Evolutionary conservation across 2,329 filamentous ascomycete species (phyloP).

Genomic region (Aspergillus persii): DNA sequence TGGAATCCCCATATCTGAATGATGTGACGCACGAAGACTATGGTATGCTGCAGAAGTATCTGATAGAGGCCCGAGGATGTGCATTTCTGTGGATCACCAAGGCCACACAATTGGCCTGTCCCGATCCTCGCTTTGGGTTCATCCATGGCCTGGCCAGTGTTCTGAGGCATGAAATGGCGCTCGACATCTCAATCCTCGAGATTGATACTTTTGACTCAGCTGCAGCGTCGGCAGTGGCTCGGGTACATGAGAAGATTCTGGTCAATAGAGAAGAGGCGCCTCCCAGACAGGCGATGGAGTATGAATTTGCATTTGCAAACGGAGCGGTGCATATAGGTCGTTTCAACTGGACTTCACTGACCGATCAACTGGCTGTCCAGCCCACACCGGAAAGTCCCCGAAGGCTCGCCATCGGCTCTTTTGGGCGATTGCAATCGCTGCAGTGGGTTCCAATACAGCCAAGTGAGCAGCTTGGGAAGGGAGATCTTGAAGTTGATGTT

Average conservation of each 20-base stretch:
- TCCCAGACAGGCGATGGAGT: background rate
- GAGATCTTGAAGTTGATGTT: conserved; percentile 32
- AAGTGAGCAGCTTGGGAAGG: background rate
- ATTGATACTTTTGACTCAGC: conserved; percentile 5
- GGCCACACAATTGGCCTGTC: conserved; percentile 4
- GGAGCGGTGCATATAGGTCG: conserved; percentile 4
- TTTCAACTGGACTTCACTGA: conserved; percentile 5
- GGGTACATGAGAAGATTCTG: conserved; percentile 1
- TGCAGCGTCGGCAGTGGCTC: background rate
- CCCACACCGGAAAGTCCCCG: background rate
- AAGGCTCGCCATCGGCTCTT: background rate
- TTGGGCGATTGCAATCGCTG: background rate
- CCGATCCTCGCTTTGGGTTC: conserved; percentile 6
- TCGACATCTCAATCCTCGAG: conserved; percentile 7
- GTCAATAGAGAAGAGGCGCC: background rate
- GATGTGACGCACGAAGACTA: background rate
- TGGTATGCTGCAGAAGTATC: background rate
- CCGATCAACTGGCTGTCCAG: background rate
- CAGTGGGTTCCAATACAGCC: background rate
- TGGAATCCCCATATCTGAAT: conserved; percentile 4
- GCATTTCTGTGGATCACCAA: conserved; percentile 4
- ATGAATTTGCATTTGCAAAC: conserved; percentile 9
- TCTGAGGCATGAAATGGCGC: conserved; percentile 2
- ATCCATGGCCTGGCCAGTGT: conserved; percentile 8
- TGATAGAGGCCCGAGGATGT: background rate